Conservation (phyloP, 2,329 filamentous ascomycete species). For the Fusarium domesticum region DNA sequence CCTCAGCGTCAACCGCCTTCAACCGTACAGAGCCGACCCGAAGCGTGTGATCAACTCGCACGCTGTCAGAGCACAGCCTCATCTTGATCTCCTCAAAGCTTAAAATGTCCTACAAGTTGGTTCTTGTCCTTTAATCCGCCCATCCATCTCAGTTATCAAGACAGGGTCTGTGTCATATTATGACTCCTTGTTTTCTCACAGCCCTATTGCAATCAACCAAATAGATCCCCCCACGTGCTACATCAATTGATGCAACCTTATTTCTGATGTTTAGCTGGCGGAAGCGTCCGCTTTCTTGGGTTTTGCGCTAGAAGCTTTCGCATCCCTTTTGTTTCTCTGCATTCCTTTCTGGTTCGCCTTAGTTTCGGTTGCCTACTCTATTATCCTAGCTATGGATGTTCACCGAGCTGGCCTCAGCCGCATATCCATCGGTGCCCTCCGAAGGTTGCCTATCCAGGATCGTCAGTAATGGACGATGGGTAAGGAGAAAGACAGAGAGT, state of each 20-base stretch:
- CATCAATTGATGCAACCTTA: not conserved
- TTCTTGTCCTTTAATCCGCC: not conserved
- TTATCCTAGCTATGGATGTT: constrained; percentile 15
- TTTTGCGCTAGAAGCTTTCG: constrained; percentile 16
- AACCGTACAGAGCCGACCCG: constrained; percentile 28
- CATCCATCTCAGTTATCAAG: not conserved
- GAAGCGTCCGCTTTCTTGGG: constrained; percentile 11
- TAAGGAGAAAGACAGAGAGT: not conserved
- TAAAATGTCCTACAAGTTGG: not conserved
- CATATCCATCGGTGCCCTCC: constrained; percentile 23
- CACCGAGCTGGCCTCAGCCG: constrained; percentile 26
- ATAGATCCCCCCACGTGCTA: constrained; percentile 4
- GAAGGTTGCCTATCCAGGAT: constrained; percentile 15
- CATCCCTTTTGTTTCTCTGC: constrained; percentile 11
- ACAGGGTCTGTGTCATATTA: not conserved
- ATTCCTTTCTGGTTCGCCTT: constrained; percentile 11
- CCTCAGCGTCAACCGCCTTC: constrained; percentile 13
- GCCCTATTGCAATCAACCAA: constrained; percentile 6
- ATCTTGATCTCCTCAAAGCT: not conserved
- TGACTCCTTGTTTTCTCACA: not conserved
- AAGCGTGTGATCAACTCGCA: constrained; percentile 12
- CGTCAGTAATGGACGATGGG: not conserved
- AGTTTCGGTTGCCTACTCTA: constrained; percentile 1
- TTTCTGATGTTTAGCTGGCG: not conserved
- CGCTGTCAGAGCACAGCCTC: not conserved